A percentile compares a stretch with the other conserved stretches of the same genome.
phyloP scores from a whole-genome alignment of 129 eudicot genomes.

The Flaveria brownii region DNA sequence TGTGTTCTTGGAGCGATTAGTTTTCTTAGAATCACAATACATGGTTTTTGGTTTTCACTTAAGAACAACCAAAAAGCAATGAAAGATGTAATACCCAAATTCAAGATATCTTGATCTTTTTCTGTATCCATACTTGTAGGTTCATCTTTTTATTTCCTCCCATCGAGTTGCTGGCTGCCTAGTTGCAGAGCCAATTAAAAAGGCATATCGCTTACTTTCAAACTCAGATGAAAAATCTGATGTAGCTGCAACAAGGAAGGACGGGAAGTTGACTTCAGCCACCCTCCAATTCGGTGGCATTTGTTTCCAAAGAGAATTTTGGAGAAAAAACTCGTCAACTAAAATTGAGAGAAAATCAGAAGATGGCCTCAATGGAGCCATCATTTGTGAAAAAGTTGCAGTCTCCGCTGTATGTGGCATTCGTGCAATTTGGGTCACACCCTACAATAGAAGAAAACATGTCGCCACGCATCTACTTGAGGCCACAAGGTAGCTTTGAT shows the following conservation, averaged over 20 bases:
- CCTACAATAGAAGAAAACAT: slow-evolving; percentile 70
- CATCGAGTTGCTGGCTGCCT: slow-evolving; percentile 68
- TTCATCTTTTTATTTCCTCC: slow-evolving; percentile 63
- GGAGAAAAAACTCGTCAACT: slow-evolving; percentile 25
- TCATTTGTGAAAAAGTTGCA: slow-evolving; percentile 64
- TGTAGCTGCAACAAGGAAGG: slow-evolving; percentile 18
- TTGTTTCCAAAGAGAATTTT: slow-evolving; percentile 59
- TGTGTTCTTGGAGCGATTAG: no score
- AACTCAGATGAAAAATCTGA: slow-evolving; percentile 37
- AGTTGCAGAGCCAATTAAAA: slow-evolving; percentile 56
- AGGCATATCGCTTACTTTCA: slow-evolving; percentile 49
- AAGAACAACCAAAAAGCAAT: no score
- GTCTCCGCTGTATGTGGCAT: slow-evolving; percentile 70
- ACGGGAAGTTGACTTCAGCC: slow-evolving; percentile 36
- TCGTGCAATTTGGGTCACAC: slow-evolving; percentile 90
- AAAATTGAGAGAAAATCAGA: slow-evolving; percentile 30
- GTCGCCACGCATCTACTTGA: slow-evolving; percentile 73
- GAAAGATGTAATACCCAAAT: background rate
- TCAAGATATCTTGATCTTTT: background rate
- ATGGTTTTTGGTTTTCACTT: no score
- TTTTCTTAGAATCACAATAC: no score
- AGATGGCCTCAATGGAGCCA: slow-evolving; percentile 41
- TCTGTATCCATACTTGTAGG: slow-evolving; percentile 39
- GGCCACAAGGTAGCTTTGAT: slow-evolving; percentile 58
- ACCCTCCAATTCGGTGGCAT: slow-evolving; percentile 61